Conservation (phyloP, 2,329 filamentous ascomycete genomes). For the Elsinoe arachidis region DNA sequence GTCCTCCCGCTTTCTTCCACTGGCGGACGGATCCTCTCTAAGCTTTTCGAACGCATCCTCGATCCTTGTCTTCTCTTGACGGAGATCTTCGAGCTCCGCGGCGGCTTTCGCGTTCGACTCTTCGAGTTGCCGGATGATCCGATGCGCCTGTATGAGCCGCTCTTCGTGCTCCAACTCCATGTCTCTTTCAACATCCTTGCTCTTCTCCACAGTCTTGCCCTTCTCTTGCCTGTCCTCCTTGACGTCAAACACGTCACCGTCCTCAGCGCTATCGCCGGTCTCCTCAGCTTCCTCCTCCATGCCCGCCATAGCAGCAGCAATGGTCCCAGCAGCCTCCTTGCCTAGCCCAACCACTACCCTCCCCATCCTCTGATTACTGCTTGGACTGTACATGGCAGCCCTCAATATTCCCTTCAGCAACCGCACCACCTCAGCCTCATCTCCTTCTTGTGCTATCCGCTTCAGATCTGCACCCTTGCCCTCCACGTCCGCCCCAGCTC, state of each 20-base stretch:
- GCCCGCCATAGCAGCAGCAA: conserved; percentile 34
- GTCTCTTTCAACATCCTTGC: conserved; percentile 27
- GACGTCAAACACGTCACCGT: conserved; percentile 20
- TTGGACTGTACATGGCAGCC: conserved; percentile 39
- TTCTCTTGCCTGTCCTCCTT: conserved; percentile 18
- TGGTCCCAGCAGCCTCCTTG: conserved; percentile 28
- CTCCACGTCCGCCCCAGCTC: conserved; percentile 18
- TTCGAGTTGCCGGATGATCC: conserved; percentile 37
- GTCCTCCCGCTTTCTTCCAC: conserved; percentile 31
- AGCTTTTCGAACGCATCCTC: conserved; percentile 42
- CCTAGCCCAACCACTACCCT: conserved; percentile 31
- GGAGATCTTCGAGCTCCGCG: conserved; percentile 34
- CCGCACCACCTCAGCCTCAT: conserved; percentile 28
- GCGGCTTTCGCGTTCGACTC: conserved; percentile 32
- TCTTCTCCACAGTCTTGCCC: conserved; percentile 18
- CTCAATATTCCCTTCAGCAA: conserved; percentile 42
- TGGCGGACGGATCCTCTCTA: conserved; percentile 36
- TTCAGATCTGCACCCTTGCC: conserved; percentile 38
- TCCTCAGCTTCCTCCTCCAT: conserved; percentile 27
- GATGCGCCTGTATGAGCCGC: conserved; percentile 40
- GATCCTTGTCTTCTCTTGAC: conserved; percentile 35
- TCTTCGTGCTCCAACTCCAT: conserved; percentile 42
- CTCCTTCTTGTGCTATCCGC: conserved; percentile 34
- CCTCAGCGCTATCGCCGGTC: conserved; percentile 25
- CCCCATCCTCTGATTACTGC: conserved; percentile 41